Conservation (phyloP, 2,329 filamentous ascomycete genomes). For the Penicillium janthinellum region DNA sequence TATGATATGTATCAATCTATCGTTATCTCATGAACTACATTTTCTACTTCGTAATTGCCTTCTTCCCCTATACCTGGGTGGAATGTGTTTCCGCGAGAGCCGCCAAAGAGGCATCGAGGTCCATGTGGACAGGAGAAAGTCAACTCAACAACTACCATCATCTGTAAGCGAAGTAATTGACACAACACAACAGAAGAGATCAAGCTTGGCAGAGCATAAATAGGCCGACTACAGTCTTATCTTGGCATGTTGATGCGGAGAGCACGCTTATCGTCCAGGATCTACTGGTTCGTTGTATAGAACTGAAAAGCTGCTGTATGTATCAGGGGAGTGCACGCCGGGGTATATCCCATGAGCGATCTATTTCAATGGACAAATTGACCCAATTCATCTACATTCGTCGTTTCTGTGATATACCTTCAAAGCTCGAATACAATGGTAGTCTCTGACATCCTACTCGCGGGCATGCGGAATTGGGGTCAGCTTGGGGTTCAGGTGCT, state of each 20-base stretch:
- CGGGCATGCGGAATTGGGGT: conserved; percentile 46
- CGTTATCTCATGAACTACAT: neutral
- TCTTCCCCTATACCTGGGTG: neutral
- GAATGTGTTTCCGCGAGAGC: neutral
- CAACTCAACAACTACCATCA: neutral
- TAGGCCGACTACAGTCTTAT: neutral
- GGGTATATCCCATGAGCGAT: neutral
- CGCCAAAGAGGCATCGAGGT: neutral
- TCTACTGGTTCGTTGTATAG: neutral
- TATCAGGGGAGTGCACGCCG: neutral
- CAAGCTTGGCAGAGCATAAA: neutral
- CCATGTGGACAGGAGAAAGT: neutral
- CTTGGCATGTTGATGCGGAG: neutral
- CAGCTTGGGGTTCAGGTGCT: conserved; percentile 56
- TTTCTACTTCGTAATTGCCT: neutral
- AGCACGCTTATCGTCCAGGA: neutral
- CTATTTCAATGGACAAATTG: neutral
- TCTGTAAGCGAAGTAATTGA: neutral
- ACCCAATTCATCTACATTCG: neutral
- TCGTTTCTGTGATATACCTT: no score
- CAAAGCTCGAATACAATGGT: neutral
- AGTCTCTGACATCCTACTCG: conserved; percentile 36
- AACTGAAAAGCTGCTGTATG: neutral
- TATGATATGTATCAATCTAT: conserved; percentile 1
- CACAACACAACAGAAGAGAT: neutral